These are phyloP conservation scores for Colletotrichum sp. DNA, from an alignment of 2,329 filamentous ascomycete species.

Conservation along the genomic window DNA sequence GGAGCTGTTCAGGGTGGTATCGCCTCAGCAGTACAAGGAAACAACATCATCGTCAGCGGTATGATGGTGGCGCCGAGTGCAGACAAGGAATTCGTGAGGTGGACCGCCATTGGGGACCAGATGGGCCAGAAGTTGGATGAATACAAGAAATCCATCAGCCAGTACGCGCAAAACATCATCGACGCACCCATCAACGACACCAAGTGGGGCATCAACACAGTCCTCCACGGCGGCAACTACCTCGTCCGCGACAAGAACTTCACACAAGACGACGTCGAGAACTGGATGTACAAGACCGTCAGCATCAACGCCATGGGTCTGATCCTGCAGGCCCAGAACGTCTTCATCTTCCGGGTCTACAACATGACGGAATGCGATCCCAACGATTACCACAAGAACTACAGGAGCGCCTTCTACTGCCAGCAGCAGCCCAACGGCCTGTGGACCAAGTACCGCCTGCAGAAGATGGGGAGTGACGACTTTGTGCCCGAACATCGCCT, in stretches of 20 bases:
- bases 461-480: background rate
- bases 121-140: background rate
- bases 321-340: background rate
- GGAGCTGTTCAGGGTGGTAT: background rate
- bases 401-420: background rate
- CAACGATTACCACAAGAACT: background rate
- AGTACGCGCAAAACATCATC: background rate
- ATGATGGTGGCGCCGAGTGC: background rate
- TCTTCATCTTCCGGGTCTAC: background rate
- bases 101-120: background rate
- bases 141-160: background rate
- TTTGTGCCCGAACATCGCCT: background rate
- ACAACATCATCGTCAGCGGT: background rate
- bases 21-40: background rate
- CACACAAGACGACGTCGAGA: background rate
- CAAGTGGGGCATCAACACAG: slow-evolving; percentile 1
- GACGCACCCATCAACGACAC: background rate
- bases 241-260: background rate
- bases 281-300: background rate
- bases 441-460: background rate
- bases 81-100: background rate
- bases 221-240: background rate
- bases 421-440: background rate
- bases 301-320: background rate
- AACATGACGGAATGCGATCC: background rate